Base-by-base conservation (phyloP, 768 basidiomycete genomes). In the Psilocybe tampanensis region DNA sequence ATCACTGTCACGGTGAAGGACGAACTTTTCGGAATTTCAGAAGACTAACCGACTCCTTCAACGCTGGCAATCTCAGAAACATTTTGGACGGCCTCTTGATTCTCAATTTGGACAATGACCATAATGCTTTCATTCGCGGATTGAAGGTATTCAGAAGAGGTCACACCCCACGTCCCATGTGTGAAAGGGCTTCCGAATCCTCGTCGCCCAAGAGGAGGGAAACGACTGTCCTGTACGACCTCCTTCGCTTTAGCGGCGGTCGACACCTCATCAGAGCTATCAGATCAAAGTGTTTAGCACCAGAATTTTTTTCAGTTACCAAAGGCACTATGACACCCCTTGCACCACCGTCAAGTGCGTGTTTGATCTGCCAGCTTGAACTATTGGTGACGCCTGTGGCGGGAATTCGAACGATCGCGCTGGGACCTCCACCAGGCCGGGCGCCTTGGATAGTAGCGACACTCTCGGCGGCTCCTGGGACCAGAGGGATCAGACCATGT, bases 331-430 rank as follows among this genome's bases (percentile, higher is more conserved):
- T 63, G 4, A 89, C 71, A 0, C 88, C 86, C 23, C 77, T 74
- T 17, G 87, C 88, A 4, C 88, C 88, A 0, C 84, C 82, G 63
- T 89, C 88, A 26, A 89, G 76, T 0, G 83, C 86, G 58, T 84
- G 77, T 71, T 89, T 89, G 70, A 89, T 87, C 68, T 88, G 86
- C 86, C 86, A 88, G 54, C 77, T 76, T 2, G 84, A 84, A 59
- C 82, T 80, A 0, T 72, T 72, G 23, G 78, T 80, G 33, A 77
- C 65, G 0, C 86, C 87, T 2, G 87, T 89, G 8, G 86, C 86
- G 7, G 88, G 83, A 47, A 89, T 81, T 23, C 88, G 70, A 5
- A 89, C 82, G 36, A 89, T 61, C 9, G 81, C 73, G 61, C 81
- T 87, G 0, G 84, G 83, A 1, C 77, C 79, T 24, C 78, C 79